Evolutionary conservation across 495 filamentous ascomycete species (phyloP).

Genomic region (Ascodesmis nigricans): DNA sequence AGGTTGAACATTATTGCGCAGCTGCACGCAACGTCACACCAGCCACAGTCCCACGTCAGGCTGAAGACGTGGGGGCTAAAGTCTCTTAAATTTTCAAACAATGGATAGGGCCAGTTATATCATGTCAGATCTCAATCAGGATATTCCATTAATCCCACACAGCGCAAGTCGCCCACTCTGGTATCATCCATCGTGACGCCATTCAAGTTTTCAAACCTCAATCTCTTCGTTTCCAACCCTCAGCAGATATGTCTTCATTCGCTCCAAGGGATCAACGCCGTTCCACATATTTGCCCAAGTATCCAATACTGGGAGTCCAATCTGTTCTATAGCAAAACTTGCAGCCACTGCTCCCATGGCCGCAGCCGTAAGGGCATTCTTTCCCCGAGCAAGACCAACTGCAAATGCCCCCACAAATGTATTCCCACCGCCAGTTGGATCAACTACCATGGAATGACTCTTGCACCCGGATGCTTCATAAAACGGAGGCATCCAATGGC

Average conservation of each 20-base stretch:
- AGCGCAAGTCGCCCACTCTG: too few relatives aligned
- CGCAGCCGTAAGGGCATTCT: slow-evolving; percentile 43
- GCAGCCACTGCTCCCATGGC: slow-evolving; percentile 66
- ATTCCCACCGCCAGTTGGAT: slow-evolving; percentile 93
- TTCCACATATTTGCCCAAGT: slow-evolving; percentile 59
- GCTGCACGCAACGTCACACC: too few relatives aligned
- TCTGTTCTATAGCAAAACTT: slow-evolving; percentile 84
- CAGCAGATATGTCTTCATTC: slow-evolving; percentile 31
- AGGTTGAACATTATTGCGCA: too few relatives aligned
- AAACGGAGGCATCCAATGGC: slow-evolving; percentile 39
- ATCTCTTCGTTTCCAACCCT: slow-evolving; percentile 13
- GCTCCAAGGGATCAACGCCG: slow-evolving; percentile 31
- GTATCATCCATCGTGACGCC: too few relatives aligned
- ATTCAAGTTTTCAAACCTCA: too few relatives aligned
- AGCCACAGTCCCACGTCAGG: too few relatives aligned
- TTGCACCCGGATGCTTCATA: slow-evolving; percentile 22
- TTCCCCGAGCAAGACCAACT: slow-evolving; percentile 46
- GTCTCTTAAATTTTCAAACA: too few relatives aligned
- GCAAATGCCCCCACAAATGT: slow-evolving; percentile 71
- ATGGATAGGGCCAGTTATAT: too few relatives aligned
- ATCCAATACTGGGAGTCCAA: slow-evolving; percentile 50
- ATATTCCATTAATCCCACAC: too few relatives aligned
- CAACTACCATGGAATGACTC: slow-evolving; percentile 37
- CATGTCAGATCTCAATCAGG: too few relatives aligned
- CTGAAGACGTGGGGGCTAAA: too few relatives aligned